These are phyloP conservation scores for Amanita pseudoporphyria DNA, from an alignment of 768 basidiomycete genomes.

Conservation along the genomic window DNA sequence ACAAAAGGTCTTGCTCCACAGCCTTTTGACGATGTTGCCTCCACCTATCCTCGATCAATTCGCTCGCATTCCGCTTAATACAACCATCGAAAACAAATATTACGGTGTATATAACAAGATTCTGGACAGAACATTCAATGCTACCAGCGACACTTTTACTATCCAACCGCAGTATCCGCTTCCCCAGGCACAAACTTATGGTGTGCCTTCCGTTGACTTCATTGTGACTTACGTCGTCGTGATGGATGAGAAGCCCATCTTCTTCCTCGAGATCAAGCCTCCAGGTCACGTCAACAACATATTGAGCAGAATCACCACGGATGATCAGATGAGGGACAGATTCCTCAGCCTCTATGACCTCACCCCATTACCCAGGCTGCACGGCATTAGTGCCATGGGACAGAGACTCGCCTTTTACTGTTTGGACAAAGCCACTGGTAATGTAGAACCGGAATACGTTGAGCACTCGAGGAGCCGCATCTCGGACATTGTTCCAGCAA, in stretches of 20 bases:
- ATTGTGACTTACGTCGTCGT: conserved; percentile 10
- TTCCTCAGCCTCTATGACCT: conserved; percentile 8
- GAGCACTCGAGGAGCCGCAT: too few relatives aligned
- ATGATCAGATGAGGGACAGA: conserved; percentile 8
- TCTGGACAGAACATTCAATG: conserved; percentile 5
- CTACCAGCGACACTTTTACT: conserved; percentile 5
- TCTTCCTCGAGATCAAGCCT: conserved; percentile 11
- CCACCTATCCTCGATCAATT: conserved; percentile 6
- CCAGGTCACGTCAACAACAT: conserved; percentile 8
- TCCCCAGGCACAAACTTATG: conserved; percentile 7
- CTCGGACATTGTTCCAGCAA: too few relatives aligned
- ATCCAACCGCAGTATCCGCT: conserved; percentile 10
- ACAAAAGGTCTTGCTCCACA: too few relatives aligned
- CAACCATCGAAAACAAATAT: conserved; percentile 9
- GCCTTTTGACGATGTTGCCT: too few relatives aligned
- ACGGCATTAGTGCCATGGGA: conserved; percentile 11
- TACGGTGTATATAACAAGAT: conserved; percentile 9
- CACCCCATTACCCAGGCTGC: conserved; percentile 8
- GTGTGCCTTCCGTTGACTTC: conserved; percentile 8
- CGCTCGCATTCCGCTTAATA: conserved; percentile 8
- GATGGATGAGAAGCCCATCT: conserved; percentile 8
- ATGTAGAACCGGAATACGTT: too few relatives aligned
- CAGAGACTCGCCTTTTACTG: conserved; percentile 10
- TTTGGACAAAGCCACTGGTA: conserved; percentile 7
- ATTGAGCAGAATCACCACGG: conserved; percentile 8